Evolutionary conservation across 129 eudicot genomes (phyloP), one percentile per base, ranked within the genome.

Genomic region (Escallonia rubra): DNA sequence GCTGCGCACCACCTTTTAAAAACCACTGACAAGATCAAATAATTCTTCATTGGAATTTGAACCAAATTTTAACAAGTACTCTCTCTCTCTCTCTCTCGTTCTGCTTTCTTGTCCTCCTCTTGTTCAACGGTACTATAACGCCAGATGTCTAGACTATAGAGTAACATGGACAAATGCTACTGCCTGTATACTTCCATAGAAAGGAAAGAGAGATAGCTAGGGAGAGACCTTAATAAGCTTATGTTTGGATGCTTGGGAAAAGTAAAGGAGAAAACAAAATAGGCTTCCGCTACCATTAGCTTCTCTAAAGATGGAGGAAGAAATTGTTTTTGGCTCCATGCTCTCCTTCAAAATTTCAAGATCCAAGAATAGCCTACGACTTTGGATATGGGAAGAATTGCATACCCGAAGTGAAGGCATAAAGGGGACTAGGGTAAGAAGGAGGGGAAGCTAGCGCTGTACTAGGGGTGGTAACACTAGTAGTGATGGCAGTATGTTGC

Each of bases 321-420:
- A 23, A 23, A 1, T 23, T 23, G 34, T 23, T 23, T 23, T 23
- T 23, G 34, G 34, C 34, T 23, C 34, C 34, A 23, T 23, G 34
- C 1, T 23, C 34, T 23, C 34, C 34, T 23, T 23, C 34, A 23
- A 23, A 23, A 1, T 23, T 23, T 23, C 34, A 23, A 23, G 34
- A 23, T 0, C 44, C 9, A 13, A 10, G 7, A 40, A 14, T 42
- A 10, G n/a, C 41, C 53, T 57, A 78, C 52, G 85, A 23, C 61
- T 78, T 81, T 12, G 82, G 82, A 66, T 69, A 79, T 34, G 75
- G 82, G 61, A 85, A 82, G 67, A 78, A 79, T 16, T 70, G 85
- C 63, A 61, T 76, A 68, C 76, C 74, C 43, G 77, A 67, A 52
- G 66, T 64, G 57, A 76, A 79, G 41, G 85, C 57, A 76, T 64